phyloP scores from a whole-genome alignment of 1,284 basidiomycete species.

The Moesziomyces sp. region DNA sequence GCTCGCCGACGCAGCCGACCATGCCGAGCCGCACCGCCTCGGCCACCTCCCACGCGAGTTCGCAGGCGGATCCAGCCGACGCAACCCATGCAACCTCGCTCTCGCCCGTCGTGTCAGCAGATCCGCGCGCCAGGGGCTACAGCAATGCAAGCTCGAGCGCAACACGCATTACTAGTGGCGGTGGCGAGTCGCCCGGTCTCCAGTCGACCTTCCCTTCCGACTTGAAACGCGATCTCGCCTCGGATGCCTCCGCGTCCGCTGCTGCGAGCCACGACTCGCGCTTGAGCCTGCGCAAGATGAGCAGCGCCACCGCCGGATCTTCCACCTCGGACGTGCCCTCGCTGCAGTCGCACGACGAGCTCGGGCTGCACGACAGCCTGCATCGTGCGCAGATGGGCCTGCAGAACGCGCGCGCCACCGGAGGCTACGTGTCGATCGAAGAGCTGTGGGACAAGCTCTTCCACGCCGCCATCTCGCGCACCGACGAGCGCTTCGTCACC shows the following conservation, averaged over 20 bases:
- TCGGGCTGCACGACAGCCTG: slow-evolving; percentile 41
- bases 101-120: slow-evolving; percentile 8
- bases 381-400: slow-evolving; percentile 49
- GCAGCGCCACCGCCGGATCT: slow-evolving; percentile 47
- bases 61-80: slow-evolving; percentile 10
- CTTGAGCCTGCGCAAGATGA: slow-evolving; percentile 46
- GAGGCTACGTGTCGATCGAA: slow-evolving; percentile 60
- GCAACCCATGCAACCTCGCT: not conserved
- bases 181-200: slow-evolving; percentile 6
- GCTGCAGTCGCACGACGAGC: slow-evolving; percentile 47
- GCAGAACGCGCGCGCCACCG: slow-evolving; percentile 52
- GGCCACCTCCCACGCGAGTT: slow-evolving; percentile 15
- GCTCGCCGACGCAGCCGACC: slow-evolving; percentile 5
- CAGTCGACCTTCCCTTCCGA: slow-evolving; percentile 3
- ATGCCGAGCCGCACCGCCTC: slow-evolving; percentile 19
- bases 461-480: slow-evolving; percentile 59
- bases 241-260: not conserved
- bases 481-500: slow-evolving; percentile 52
- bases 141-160: slow-evolving; percentile 33
- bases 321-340: slow-evolving; percentile 29
- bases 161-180: not conserved
- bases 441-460: slow-evolving; percentile 64
- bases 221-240: not conserved
- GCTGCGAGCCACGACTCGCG: slow-evolving; percentile 3
- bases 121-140: slow-evolving; percentile 16